Conservation (phyloP, 1,284 basidiomycete genomes). For the Stereum hirsutum region DNA sequence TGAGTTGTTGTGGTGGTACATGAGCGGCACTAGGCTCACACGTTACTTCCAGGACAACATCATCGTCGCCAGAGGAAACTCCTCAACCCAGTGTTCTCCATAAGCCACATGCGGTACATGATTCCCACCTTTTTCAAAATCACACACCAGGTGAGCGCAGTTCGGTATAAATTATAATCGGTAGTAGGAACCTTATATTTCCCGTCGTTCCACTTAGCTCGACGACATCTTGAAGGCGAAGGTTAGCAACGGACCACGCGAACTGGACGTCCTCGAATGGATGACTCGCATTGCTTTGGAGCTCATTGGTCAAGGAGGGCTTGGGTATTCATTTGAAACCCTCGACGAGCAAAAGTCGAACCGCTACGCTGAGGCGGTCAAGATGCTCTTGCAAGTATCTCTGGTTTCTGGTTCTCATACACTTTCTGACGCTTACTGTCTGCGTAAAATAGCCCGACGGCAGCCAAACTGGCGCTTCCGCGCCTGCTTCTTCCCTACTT, state of each 20-base stretch:
- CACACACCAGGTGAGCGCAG: too few relatives aligned
- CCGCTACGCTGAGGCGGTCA: conserved; percentile 20
- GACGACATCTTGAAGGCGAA: neutral
- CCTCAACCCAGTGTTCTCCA: too few relatives aligned
- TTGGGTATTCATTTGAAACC: conserved; percentile 27
- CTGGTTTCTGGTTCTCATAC: conserved; percentile 1
- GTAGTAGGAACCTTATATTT: too few relatives aligned
- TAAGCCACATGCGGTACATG: too few relatives aligned
- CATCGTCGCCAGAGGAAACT: too few relatives aligned
- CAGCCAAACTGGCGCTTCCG: conserved; percentile 18
- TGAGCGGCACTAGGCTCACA: too few relatives aligned
- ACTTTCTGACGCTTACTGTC: conserved; percentile 10
- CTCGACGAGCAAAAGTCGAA: conserved; percentile 15
- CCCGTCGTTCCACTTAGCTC: neutral
- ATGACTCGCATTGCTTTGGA: conserved; percentile 20
- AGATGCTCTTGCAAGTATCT: conserved; percentile 15
- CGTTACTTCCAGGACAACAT: too few relatives aligned
- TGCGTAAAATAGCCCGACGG: neutral
- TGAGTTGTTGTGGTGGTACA: too few relatives aligned
- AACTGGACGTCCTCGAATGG: conserved; percentile 15
- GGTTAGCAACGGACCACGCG: neutral
- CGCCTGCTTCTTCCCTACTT: conserved; percentile 19
- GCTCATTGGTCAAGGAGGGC: conserved; percentile 16
- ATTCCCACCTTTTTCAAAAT: too few relatives aligned
- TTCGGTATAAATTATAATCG: too few relatives aligned